Conservation (phyloP, 192 early-diverging fungal genomes). For the Mortierella hygrophila region DNA sequence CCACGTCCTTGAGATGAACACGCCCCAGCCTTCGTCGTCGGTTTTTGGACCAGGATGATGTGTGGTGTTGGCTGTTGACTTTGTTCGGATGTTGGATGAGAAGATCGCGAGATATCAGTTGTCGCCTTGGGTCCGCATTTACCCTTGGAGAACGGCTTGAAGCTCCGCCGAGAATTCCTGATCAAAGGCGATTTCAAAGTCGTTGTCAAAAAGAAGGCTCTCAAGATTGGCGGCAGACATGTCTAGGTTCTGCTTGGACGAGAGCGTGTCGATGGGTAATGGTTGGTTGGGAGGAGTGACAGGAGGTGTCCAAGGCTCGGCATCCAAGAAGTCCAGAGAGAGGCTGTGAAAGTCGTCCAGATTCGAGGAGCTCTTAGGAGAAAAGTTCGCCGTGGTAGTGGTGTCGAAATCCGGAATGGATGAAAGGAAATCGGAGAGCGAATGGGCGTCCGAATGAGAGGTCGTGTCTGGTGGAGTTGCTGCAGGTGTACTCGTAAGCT, state of each 20-base stretch:
- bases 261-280: neutral
- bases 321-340: constrained; percentile 18
- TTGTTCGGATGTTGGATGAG: neutral
- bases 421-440: neutral
- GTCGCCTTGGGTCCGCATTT: neutral
- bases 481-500: neutral
- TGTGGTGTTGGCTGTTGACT: neutral
- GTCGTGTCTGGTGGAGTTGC: neutral
- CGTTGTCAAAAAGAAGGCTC: constrained; percentile 19
- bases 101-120: neutral
- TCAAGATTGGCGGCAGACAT: constrained; percentile 6
- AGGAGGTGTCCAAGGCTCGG: constrained; percentile 26
- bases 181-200: constrained; percentile 24
- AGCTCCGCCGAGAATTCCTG: constrained; percentile 31
- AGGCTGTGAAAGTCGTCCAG: constrained; percentile 6
- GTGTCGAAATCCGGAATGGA: neutral
- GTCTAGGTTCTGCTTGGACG: neutral
- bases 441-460: neutral
- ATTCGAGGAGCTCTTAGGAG: neutral
- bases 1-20: too few relatives aligned
- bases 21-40: too few relatives aligned
- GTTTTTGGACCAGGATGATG: neutral
- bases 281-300: constrained; percentile 28
- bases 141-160: constrained; percentile 17
- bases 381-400: neutral